Conservation (phyloP, 2,329 filamentous ascomycete genomes). For the Trichophyton equinum region DNA sequence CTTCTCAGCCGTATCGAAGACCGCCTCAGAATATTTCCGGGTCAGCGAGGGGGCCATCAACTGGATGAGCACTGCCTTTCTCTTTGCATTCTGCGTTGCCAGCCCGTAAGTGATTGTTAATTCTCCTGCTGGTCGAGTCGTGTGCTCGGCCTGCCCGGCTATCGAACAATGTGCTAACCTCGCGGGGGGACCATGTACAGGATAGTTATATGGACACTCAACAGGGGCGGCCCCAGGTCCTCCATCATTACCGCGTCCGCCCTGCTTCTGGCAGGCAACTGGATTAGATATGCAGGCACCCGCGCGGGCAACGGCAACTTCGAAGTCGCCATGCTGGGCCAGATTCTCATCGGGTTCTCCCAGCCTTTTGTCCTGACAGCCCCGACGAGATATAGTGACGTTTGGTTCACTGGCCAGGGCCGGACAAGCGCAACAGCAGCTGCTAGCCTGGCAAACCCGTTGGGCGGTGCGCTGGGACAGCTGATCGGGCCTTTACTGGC, state of each 20-base stretch:
- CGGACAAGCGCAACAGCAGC: slow-evolving; percentile 79
- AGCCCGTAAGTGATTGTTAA: slow-evolving; percentile 43
- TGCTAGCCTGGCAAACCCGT: slow-evolving; percentile 73
- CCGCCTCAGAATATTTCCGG: slow-evolving; percentile 61
- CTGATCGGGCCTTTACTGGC: slow-evolving; percentile 73
- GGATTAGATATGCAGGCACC: slow-evolving; percentile 72
- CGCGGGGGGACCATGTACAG: slow-evolving; percentile 14
- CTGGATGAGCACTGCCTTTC: slow-evolving; percentile 79
- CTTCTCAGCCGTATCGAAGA: slow-evolving; percentile 68
- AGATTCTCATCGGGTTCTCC: slow-evolving; percentile 75
- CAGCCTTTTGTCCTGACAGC: slow-evolving; percentile 88
- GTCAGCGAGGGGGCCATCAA: slow-evolving; percentile 70
- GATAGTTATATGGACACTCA: slow-evolving; percentile 63
- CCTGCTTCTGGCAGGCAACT: slow-evolving; percentile 72
- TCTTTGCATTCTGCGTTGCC: slow-evolving; percentile 67
- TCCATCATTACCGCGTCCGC: slow-evolving; percentile 62
- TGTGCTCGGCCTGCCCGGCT: not conserved
- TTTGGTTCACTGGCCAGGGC: slow-evolving; percentile 82
- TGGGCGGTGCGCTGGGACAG: slow-evolving; percentile 80
- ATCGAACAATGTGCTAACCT: not conserved
- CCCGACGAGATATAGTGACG: slow-evolving; percentile 78
- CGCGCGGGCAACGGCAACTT: slow-evolving; percentile 50
- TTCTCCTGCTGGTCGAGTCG: too few species aligned
- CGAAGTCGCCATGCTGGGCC: slow-evolving; percentile 73
- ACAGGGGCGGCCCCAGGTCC: slow-evolving; percentile 60